Conservation (phyloP, 306 rosid genomes). For the Luffa aegyptiaca region DNA sequence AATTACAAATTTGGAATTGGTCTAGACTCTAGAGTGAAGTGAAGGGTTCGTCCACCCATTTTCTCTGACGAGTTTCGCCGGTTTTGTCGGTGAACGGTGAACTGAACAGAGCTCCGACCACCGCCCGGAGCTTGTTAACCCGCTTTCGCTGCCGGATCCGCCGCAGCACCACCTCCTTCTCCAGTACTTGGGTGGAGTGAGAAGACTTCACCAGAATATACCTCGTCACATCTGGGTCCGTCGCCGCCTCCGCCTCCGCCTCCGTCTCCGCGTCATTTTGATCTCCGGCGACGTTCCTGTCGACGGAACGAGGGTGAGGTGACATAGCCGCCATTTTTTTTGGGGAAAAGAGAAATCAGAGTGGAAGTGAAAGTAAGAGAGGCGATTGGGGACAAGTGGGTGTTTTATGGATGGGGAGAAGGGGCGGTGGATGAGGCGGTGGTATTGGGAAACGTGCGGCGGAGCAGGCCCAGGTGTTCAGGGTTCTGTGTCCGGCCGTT, state of each 20-base stretch:
- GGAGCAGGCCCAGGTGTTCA: neutral
- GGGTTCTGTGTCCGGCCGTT: neutral
- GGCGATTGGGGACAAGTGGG: neutral
- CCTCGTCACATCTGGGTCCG: constrained; percentile 12
- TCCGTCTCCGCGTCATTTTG: neutral
- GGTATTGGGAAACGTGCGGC: neutral
- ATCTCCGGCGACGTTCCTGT: neutral
- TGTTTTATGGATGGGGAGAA: neutral
- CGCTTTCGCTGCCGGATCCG: constrained; percentile 34
- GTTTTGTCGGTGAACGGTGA: constrained; percentile 1
- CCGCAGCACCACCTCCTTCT: constrained; percentile 30
- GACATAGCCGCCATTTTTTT: neutral
- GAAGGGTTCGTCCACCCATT: constrained; percentile 37
- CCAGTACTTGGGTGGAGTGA: constrained; percentile 10
- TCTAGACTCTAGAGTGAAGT: constrained; percentile 18
- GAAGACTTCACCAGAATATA: constrained; percentile 21
- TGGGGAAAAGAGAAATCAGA: neutral
- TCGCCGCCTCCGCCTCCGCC: neutral
- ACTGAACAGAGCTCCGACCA: constrained; percentile 17
- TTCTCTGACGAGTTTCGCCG: constrained; percentile 3
- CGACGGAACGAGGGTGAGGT: neutral
- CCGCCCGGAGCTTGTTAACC: constrained; percentile 14
- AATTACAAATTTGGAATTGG: neutral
- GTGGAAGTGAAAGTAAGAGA: neutral
- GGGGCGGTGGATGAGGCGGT: neutral